Percentiles rank a stretch among this genome's conserved stretches.
These are phyloP conservation scores for Bullera alba DNA, from an alignment of 768 basidiomycete species.

Conservation along the genomic window DNA sequence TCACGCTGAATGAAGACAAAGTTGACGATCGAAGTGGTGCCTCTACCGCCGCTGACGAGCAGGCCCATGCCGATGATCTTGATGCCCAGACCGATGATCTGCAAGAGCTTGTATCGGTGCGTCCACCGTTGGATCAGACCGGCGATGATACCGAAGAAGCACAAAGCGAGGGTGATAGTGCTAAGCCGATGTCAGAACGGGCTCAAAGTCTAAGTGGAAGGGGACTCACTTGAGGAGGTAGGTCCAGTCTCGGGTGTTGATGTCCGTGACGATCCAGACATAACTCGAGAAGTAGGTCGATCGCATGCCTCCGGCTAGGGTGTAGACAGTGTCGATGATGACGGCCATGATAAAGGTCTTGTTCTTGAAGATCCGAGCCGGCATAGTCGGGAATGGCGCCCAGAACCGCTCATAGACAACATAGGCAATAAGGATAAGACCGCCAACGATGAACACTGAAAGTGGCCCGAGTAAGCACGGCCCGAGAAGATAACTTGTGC, in stretches of 20 bases:
- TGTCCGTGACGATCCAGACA: background rate
- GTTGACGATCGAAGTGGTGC: background rate
- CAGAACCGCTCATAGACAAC: constrained; percentile 41
- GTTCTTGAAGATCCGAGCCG: constrained; percentile 43
- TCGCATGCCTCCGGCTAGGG: background rate
- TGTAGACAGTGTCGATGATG: background rate
- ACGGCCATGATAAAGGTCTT: constrained; percentile 40
- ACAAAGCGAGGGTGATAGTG: constrained; percentile 20
- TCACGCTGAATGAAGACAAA: constrained; percentile 4
- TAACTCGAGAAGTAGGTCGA: constrained; percentile 20
- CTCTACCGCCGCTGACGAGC: background rate
- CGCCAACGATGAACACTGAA: constrained; percentile 51
- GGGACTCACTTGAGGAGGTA: no score
- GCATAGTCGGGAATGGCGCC: constrained; percentile 45
- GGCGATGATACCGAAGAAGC: constrained; percentile 35
- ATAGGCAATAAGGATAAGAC: constrained; percentile 46
- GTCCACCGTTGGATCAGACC: constrained; percentile 35
- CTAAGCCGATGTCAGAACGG: no score
- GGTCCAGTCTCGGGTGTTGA: no score
- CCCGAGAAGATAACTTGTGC: no score
- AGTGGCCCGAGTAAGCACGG: no score
- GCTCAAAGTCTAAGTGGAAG: no score
- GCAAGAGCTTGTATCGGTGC: constrained; percentile 42
- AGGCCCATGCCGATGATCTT: constrained; percentile 16
- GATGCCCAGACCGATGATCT: constrained; percentile 33